Conservation (phyloP, 73 alveolate species). For the Tetrahymena elliotti region DNA sequence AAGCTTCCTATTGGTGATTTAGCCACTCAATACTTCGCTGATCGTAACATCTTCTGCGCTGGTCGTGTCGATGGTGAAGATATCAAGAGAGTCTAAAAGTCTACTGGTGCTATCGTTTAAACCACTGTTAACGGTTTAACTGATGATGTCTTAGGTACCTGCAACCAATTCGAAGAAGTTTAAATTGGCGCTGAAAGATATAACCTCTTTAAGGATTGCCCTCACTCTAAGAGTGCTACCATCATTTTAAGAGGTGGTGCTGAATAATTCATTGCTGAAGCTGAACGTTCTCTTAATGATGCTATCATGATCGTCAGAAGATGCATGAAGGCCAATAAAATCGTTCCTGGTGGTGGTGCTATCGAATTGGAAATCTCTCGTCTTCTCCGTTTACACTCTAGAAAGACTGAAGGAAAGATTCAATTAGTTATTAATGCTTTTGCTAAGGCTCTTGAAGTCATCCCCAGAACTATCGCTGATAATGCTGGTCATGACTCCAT, state of each 20-base stretch:
- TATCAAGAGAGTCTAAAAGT: conserved; percentile 69
- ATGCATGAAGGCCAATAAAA: conserved; percentile 72
- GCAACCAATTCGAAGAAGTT: conserved; percentile 91
- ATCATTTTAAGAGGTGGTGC: conserved; percentile 98
- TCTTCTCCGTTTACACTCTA: conserved; percentile 73
- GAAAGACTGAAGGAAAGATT: conserved; percentile 76
- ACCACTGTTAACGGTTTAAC: conserved; percentile 86
- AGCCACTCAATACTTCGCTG: conserved; percentile 95
- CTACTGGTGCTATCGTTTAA: conserved; percentile 91
- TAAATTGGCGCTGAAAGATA: conserved; percentile 93
- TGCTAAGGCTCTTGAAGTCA: conserved; percentile 93
- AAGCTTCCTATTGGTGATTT: conserved; percentile 97
- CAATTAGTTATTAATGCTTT: conserved; percentile 78
- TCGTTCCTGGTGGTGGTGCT: conserved; percentile 87
- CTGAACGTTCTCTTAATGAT: conserved; percentile 93
- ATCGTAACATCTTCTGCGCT: conserved; percentile 86
- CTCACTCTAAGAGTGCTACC: conserved; percentile 87
- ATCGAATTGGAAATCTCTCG: conserved; percentile 93
- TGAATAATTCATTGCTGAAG: conserved; percentile 93
- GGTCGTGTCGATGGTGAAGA: conserved; percentile 92
- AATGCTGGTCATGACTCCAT: conserved; percentile 86
- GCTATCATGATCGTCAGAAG: conserved; percentile 92
- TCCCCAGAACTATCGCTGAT: conserved; percentile 94
- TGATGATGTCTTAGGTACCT: conserved; percentile 76
- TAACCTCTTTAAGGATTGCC: conserved; percentile 70